phyloP scores from a whole-genome alignment of 1,284 basidiomycete species.

The Stygiomarasmius scandens region DNA sequence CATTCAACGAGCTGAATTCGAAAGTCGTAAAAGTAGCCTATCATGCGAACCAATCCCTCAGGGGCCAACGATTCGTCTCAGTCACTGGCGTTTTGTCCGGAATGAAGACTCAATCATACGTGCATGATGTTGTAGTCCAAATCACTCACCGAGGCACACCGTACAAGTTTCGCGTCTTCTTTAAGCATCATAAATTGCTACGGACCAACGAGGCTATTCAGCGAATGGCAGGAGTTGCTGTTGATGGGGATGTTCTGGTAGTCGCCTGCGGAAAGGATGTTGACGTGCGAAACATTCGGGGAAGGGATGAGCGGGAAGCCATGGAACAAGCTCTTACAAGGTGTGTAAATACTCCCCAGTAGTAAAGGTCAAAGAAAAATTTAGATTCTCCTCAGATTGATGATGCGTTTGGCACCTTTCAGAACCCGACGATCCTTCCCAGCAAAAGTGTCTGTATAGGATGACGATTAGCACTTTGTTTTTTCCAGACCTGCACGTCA shows the following conservation, averaged over 20 bases:
- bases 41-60: background rate
- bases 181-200: background rate
- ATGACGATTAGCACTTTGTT: too few relatives aligned
- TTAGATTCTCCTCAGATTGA: background rate
- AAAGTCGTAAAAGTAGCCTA: background rate
- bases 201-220: background rate
- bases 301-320: background rate
- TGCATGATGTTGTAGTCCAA: background rate
- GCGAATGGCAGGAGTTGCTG: background rate
- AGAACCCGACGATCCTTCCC: background rate
- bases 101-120: background rate
- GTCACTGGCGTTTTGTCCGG: background rate
- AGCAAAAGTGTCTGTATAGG: too few relatives aligned
- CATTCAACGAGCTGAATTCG: background rate
- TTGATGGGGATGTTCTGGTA: slow-evolving; percentile 1
- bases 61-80: background rate
- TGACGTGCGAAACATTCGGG: background rate
- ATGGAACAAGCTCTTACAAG: background rate
- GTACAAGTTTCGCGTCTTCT: slow-evolving; percentile 5
- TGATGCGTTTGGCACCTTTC: background rate
- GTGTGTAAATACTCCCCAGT: background rate
- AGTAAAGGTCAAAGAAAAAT: background rate
- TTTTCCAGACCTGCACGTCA: too few relatives aligned
- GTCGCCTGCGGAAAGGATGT: slow-evolving; percentile 6
- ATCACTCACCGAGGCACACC: background rate